Base-by-base conservation (phyloP, 2,329 filamentous ascomycete species). In the Tympanopsis confertula region DNA sequence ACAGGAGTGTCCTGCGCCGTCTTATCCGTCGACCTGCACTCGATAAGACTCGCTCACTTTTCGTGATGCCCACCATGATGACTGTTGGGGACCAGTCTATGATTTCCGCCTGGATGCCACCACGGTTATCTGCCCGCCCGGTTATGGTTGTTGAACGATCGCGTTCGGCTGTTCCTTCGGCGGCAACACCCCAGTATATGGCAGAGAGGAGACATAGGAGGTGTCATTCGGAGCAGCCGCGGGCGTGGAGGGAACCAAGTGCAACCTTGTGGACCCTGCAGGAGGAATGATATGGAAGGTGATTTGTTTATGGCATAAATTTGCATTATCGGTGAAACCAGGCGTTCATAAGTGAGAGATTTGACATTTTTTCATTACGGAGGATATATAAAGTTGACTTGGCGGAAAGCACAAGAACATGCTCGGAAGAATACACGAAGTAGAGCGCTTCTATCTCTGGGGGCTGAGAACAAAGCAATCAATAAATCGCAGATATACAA, bases 201-300 rank as follows among this genome's bases (percentile, higher is more conserved):
- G 41, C 39, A 3, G 50, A 49, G 17, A 47, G 50, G 37, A 47
- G 50, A 4, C 55, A 59, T 47, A 47, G 54, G 14, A 48, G 56
- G 37, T 55, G 54, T 38, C 57, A 59, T 44, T 59, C 57, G 12
- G 55, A 58, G 38, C 53, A 57, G 39, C 57, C 56, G 18, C 49
- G 54, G 28, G 45, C 54, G 19, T 59, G 57, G 57, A 54, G 50
- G 28, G 47, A 50, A 29, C 57, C 56, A 4, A 57, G 54, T 38
- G 49, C 51, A 32, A 47, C 47, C 30, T 39, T 59, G 38, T 59
- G 56, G 55, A 53, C 56, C 19, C 43, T 59, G 20, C 35, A 45
- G 37, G 57, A 58, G 43, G 53, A 57, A 35, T 45, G 30, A 33
- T 10, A 7, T 26, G 22, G 53, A 57, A 35, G 44, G 30, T 12